Evolutionary conservation across 331 rosid genomes (phyloP).

Genomic region (Spiraea crenata): DNA sequence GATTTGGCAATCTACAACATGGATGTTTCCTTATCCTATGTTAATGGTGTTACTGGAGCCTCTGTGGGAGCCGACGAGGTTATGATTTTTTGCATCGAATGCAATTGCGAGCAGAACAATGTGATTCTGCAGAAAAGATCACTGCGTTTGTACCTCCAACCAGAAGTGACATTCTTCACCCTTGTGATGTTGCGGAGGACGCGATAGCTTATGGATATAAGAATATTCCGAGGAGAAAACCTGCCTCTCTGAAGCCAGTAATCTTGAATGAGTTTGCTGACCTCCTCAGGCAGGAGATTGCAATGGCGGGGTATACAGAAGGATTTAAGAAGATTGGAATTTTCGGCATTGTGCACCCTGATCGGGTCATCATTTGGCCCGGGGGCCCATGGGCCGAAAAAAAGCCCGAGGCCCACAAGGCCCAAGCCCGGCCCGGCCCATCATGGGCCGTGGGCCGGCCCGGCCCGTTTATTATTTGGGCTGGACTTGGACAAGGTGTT

Average conservation of each 20-base stretch:
- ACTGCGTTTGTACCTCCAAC: slow-evolving; percentile 78
- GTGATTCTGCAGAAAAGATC: slow-evolving; percentile 37
- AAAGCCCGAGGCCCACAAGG: neutral
- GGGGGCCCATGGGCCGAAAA: slow-evolving; percentile 63
- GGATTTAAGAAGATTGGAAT: slow-evolving; percentile 63
- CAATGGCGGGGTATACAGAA: slow-evolving; percentile 82
- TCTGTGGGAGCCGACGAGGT: slow-evolving; percentile 82
- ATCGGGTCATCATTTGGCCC: no score
- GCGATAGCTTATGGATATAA: slow-evolving; percentile 91
- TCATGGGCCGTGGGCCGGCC: no score
- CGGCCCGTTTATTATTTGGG: no score
- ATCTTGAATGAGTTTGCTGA: slow-evolving; percentile 78
- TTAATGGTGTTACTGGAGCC: slow-evolving; percentile 65
- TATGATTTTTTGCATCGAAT: slow-evolving; percentile 64
- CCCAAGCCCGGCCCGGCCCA: neutral
- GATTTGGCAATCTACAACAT: slow-evolving; percentile 79
- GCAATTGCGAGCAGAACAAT: slow-evolving; percentile 70
- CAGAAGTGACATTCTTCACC: slow-evolving; percentile 94
- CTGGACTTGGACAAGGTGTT: no score
- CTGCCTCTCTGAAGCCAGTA: slow-evolving; percentile 72
- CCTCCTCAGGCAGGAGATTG: slow-evolving; percentile 77
- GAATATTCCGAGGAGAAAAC: slow-evolving; percentile 65
- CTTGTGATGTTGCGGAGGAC: slow-evolving; percentile 99
- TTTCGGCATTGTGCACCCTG: slow-evolving; percentile 90
- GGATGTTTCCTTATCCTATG: slow-evolving; percentile 77